Conservation (phyloP, 139 green algal species). For the Volvox africanus region DNA sequence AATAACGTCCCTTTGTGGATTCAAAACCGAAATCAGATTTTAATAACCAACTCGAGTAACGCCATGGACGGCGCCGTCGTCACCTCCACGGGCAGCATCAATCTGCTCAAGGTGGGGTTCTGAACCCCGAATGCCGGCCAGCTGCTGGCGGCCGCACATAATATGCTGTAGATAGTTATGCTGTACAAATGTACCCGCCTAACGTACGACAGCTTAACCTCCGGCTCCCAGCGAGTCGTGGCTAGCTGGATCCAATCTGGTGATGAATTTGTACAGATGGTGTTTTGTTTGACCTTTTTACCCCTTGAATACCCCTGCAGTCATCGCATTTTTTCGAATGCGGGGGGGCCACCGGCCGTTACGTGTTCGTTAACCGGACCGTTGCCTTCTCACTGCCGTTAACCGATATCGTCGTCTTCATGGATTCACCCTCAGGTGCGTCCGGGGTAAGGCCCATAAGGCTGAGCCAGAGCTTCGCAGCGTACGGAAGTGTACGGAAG, state of each 20-base stretch:
- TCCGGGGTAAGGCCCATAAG: too few species aligned
- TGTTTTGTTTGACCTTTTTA: neutral
- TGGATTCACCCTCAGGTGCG: neutral
- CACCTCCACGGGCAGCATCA: neutral
- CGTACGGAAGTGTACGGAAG: too few species aligned
- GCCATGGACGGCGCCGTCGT: neutral
- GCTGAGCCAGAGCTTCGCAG: too few species aligned
- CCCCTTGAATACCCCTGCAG: conserved; percentile 16
- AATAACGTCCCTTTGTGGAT: too few species aligned
- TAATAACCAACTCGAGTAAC: neutral
- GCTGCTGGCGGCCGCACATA: too few species aligned
- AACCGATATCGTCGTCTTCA: neutral
- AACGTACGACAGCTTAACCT: too few species aligned
- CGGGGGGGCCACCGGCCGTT: neutral
- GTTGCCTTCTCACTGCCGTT: conserved; percentile 9
- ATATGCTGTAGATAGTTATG: too few species aligned
- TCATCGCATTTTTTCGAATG: neutral
- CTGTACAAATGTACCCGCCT: too few species aligned
- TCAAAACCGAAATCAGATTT: neutral
- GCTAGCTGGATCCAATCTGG: too few species aligned
- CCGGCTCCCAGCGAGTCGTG: too few species aligned
- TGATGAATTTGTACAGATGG: too few species aligned
- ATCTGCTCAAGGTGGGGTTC: neutral
- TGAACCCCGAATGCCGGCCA: neutral
- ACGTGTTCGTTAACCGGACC: conserved; percentile 20